Conservation (phyloP, 1,284 basidiomycete species). For the Filobasidium uniguttulatum region DNA sequence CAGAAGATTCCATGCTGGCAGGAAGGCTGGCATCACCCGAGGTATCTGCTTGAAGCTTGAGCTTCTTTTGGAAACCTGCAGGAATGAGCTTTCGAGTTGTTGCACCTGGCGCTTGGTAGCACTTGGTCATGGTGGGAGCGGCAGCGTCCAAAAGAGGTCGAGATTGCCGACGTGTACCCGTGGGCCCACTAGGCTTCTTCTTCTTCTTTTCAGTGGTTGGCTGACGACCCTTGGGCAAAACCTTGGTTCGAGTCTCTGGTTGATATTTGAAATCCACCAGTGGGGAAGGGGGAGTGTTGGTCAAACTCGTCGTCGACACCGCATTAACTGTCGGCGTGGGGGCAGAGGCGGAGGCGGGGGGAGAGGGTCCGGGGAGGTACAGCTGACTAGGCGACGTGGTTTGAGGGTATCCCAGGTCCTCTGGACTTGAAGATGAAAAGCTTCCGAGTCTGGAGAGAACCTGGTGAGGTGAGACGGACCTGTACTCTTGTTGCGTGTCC, state of each 20-base stretch:
- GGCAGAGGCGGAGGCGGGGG: neutral
- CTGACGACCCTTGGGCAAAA: no score
- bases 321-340: no score
- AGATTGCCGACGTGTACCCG: constrained; percentile 1
- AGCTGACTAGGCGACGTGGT: neutral
- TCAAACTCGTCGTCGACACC: no score
- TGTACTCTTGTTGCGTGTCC: no score
- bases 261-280: neutral
- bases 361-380: neutral
- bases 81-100: constrained; percentile 10
- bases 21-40: neutral
- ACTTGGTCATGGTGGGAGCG: constrained; percentile 7
- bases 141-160: constrained; percentile 4
- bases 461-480: no score
- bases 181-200: constrained; percentile 5
- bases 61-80: constrained; percentile 11
- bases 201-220: no score
- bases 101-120: constrained; percentile 3
- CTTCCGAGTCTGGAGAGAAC: no score
- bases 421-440: no score
- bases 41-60: constrained; percentile 1
- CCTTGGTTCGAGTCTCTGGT: no score
- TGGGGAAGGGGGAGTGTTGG: neutral
- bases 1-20: neutral
- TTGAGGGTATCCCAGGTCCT: neutral